phyloP scores from a whole-genome alignment of 2,329 filamentous ascomycete species.

The Sporothrix brasiliensis region DNA sequence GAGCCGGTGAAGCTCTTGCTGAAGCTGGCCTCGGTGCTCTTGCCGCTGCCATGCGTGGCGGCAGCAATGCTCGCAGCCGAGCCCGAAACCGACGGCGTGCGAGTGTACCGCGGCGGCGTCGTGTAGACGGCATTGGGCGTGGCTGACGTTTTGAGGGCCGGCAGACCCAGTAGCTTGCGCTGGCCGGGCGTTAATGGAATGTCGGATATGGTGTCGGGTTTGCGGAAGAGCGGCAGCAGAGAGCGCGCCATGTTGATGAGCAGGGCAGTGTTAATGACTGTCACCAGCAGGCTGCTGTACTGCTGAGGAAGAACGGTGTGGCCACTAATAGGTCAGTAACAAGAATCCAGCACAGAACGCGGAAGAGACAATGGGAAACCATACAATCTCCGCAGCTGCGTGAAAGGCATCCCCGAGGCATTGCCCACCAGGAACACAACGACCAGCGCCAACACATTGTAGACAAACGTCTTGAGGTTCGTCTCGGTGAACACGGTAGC shows the following conservation, averaged over 20 bases:
- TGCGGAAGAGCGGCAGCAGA: slow-evolving; percentile 70
- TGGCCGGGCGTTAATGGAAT: slow-evolving; percentile 91
- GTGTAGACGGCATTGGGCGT: slow-evolving; percentile 73
- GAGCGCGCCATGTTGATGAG: slow-evolving; percentile 72
- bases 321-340: background rate
- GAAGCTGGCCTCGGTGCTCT: slow-evolving; percentile 24
- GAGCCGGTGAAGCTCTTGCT: slow-evolving; percentile 45
- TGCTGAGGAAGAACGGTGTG: slow-evolving; percentile 42
- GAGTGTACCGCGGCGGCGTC: slow-evolving; percentile 84
- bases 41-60: slow-evolving; percentile 33
- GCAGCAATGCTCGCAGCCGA: slow-evolving; percentile 58
- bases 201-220: slow-evolving; percentile 77
- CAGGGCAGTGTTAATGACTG: slow-evolving; percentile 57
- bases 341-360: background rate
- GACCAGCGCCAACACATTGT: slow-evolving; percentile 58
- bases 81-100: slow-evolving; percentile 67
- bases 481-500: slow-evolving; percentile 76
- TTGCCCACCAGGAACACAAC: slow-evolving; percentile 40
- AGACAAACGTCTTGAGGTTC: slow-evolving; percentile 70
- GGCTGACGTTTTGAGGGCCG: slow-evolving; percentile 63
- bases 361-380: slow-evolving; percentile 34
- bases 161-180: slow-evolving; percentile 79
- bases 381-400: slow-evolving; percentile 47
- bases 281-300: slow-evolving; percentile 50
- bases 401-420: slow-evolving; percentile 39